Evolutionary conservation across 306 rosid genomes (phyloP), one percentile per base, ranked within the genome.

Genomic region (Lathyrus oleraceus): DNA sequence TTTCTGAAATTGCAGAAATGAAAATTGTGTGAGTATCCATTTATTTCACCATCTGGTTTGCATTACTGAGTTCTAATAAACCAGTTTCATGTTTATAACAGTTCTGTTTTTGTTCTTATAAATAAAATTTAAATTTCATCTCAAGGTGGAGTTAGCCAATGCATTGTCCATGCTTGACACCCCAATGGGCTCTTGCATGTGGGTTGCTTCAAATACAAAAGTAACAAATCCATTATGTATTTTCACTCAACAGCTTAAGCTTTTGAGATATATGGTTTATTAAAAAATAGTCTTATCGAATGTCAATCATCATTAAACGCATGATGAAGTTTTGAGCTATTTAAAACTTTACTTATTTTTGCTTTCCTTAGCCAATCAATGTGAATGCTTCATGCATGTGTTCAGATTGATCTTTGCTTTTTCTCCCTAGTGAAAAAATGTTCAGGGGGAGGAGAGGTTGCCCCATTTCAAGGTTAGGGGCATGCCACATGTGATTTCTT

Each of bases 1-100:
- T 94, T 54, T 86, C 92, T 47, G 99, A 94, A 85, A 89, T 91
- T 82, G 92, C 96, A 11, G 97, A 94, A 76, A 94, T 94, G 99
- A 91, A 87, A 89, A 94, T 94, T 81, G 94, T 94, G 97, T 94
- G 81, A 77, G 92, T 74, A 53, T 43, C 70, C 51, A 59, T 83
- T 60, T 27, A 60, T 79, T 70, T 76, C 38, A 71, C 44, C 72
- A 40, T 69, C 59, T 38, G 35, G 15, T 43, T 59, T 72, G 70
- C 67, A 32, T 67, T 73, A 10, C 58, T 39, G 48, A 30, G 65
- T 49, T 64, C 20, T 69, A 43, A 44, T 61, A 53, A 21, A 53
- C 21, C 16, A 53, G 60, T 53, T 21, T 53, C 25, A 53, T 35
- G 9, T 35, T 35, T 35, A 35, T 35, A 11, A 6, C 32, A 51